A percentile compares a stretch with the other conserved stretches of the same genome.
These are phyloP conservation scores for Lantana camara DNA, from an alignment of 257 asterid species.

Conservation along the genomic window DNA sequence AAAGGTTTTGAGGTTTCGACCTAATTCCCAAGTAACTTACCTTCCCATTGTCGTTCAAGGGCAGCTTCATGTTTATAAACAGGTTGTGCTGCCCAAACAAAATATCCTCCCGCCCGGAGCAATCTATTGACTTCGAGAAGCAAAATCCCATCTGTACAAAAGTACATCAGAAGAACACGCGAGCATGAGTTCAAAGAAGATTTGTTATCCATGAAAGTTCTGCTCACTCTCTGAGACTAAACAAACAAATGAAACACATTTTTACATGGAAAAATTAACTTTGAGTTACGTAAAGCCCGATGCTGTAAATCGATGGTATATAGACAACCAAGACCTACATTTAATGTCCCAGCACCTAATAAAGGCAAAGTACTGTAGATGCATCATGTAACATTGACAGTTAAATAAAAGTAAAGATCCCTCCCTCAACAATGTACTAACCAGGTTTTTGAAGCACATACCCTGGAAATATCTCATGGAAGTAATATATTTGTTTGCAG, in stretches of 20 bases:
- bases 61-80: constrained; percentile 85
- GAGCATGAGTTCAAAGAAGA: constrained; percentile 17
- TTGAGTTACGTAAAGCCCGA: background rate
- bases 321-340: background rate
- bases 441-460: background rate
- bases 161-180: constrained; percentile 23
- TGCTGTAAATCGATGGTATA: background rate
- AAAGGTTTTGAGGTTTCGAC: background rate
- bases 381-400: constrained; percentile 10
- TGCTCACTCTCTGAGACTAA: background rate
- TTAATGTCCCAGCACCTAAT: constrained; percentile 22
- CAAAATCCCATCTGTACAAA: constrained; percentile 73
- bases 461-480: constrained; percentile 14
- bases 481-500: no score
- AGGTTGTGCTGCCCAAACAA: constrained; percentile 98
- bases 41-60: constrained; percentile 94
- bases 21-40: constrained; percentile 38
- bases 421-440: constrained; percentile 4
- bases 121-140: constrained; percentile 94
- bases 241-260: background rate
- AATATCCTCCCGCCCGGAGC: constrained; percentile 97
- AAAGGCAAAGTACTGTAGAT: background rate
- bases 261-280: background rate
- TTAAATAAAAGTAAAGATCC: constrained; percentile 3
- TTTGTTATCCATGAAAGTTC: background rate